These are phyloP conservation scores for Violaceomyces palustris DNA, from an alignment of 1,284 basidiomycete species.

Conservation along the genomic window DNA sequence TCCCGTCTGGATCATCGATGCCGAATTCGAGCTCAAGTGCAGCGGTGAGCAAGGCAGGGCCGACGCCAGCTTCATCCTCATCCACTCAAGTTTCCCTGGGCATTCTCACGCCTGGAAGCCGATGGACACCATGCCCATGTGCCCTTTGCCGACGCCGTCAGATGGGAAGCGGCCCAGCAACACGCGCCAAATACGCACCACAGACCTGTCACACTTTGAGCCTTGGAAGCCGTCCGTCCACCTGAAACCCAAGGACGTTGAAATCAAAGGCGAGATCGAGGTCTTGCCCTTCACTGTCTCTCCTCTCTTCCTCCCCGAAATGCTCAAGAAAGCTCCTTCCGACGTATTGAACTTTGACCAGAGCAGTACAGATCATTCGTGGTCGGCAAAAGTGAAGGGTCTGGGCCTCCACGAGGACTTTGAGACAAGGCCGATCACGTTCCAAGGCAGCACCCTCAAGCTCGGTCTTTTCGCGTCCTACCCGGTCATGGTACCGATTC, in stretches of 20 bases:
- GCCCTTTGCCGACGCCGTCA: conserved; percentile 10
- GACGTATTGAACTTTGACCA: too few relatives aligned
- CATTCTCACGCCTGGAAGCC: conserved; percentile 32
- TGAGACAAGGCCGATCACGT: too few relatives aligned
- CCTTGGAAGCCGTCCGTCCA: conserved; percentile 12
- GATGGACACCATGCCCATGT: conserved; percentile 23
- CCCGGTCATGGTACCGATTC: conserved; percentile 25
- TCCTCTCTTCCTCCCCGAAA: conserved; percentile 21
- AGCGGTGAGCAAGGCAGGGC: conserved; percentile 23
- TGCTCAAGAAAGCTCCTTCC: too few relatives aligned
- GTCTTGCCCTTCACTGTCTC: conserved; percentile 24
- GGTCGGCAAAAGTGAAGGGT: too few relatives aligned
- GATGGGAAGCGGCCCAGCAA: too few relatives aligned
- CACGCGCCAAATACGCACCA: too few relatives aligned
- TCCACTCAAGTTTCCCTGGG: conserved; percentile 12
- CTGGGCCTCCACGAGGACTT: too few relatives aligned
- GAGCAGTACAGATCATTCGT: too few relatives aligned
- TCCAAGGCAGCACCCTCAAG: conserved; percentile 21
- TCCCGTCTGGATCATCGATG: conserved; percentile 27
- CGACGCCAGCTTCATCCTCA: conserved; percentile 15
- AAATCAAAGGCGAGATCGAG: conserved; percentile 20
- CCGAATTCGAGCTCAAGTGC: conserved; percentile 24
- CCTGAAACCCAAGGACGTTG: background rate
- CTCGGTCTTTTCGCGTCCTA: conserved; percentile 23
- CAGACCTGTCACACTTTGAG: too few relatives aligned